Evolutionary conservation across 148 eudicot species (phyloP), one percentile per base, ranked within the genome.

Genomic region (Limonium bicolor): DNA sequence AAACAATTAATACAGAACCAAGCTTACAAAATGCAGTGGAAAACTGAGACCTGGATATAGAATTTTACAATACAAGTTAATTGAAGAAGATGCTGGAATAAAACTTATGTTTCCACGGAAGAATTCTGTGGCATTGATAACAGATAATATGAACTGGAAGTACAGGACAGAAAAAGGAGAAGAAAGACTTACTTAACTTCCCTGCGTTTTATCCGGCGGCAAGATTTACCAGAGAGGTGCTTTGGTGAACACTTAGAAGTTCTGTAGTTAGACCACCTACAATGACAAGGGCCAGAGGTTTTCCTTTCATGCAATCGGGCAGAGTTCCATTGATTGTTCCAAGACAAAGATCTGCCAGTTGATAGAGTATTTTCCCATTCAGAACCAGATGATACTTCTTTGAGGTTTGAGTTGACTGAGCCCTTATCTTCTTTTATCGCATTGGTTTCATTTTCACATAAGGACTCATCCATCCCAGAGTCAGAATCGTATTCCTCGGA

Each of bases 281-380:
- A 60, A 38, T 61, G 28, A 12, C 66, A 58, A 35, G 75, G 60
- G 50, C 70, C 64, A 18, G 34, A 18, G 40, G 56, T 34, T 46
- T 71, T 78, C 60, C 62, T 72, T 29, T 74, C 69, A 46, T 47
- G 43, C 15, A 58, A 52, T 33, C 15, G 57, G 6, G 56, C 43
- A 29, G 55, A 57, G 62, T 66, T 69, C 61, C 66, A 75, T 39
- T 64, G 56, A 39, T 81, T 74, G 72, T 68, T 77, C 96, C 96
- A 86, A 27, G 87, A 81, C 70, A 81, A 66, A 42, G 78, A 64
- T 48, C 81, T 51, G 21, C 74, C 65, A 38, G 74, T 56, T 27
- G 71, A 70, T 48, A 70, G 67, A 32, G 70, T 64, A 46, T 77
- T 73, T 28, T 76, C 85, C 38, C 54, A 42, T 36, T 84, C 95